phyloP scores from a whole-genome alignment of 768 basidiomycete genomes.

The Kwoniella europaea region DNA sequence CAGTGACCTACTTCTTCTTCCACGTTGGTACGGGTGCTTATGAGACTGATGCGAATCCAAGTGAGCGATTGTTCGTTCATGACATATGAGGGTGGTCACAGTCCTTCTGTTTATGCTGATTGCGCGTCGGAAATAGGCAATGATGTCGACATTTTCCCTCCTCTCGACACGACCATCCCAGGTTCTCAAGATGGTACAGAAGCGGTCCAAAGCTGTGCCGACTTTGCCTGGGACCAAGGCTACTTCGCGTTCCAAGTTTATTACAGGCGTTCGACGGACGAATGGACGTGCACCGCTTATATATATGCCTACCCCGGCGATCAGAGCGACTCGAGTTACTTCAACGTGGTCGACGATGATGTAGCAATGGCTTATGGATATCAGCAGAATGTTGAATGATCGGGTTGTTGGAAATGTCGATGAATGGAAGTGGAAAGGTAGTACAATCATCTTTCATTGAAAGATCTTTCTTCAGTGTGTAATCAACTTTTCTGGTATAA shows the following conservation, averaged over 20 bases:
- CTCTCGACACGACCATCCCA: not conserved
- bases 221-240: slow-evolving; percentile 16
- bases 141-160: not conserved
- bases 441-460: no score
- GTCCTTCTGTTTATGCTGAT: not conserved
- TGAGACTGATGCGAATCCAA: slow-evolving; percentile 17
- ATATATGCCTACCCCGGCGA: not conserved
- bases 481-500: no score
- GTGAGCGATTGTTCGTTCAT: not conserved
- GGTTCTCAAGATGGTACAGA: not conserved
- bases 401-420: not conserved
- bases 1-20: slow-evolving; percentile 8
- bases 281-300: slow-evolving; percentile 14
- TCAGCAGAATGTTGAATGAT: slow-evolving; percentile 8
- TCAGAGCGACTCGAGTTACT: slow-evolving; percentile 10
- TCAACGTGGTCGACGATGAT: slow-evolving; percentile 11
- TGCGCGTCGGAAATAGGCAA: not conserved
- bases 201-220: slow-evolving; percentile 9
- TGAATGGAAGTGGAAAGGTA: no score
- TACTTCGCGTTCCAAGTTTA: slow-evolving; percentile 19
- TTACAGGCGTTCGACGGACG: slow-evolving; percentile 8
- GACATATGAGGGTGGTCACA: not conserved
- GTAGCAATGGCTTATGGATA: slow-evolving; percentile 10
- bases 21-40: not conserved
- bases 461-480: no score